These are phyloP conservation scores for Penicillium sp. DNA, from an alignment of 2,329 filamentous ascomycete species.

Conservation along the genomic window DNA sequence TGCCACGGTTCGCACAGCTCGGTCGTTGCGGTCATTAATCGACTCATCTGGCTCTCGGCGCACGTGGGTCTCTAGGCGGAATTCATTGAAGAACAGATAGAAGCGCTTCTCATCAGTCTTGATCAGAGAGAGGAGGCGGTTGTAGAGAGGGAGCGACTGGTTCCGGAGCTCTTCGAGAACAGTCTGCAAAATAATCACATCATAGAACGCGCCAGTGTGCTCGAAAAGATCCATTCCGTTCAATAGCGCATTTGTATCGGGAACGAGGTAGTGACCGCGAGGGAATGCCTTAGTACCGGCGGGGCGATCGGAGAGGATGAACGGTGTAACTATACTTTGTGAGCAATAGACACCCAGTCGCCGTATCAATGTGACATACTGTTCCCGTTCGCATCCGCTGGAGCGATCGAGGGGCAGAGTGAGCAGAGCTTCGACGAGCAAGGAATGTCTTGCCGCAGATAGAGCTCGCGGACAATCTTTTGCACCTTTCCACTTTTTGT, in stretches of 20 bases:
- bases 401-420: conserved; percentile 70
- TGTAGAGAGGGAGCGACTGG: conserved; percentile 89
- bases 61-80: conserved; percentile 87
- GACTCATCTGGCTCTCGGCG: conserved; percentile 72
- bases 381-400: conserved; percentile 74
- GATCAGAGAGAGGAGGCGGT: conserved; percentile 83
- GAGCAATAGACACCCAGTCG: conserved; percentile 18
- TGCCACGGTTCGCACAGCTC: conserved; percentile 80
- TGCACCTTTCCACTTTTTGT: conserved; percentile 96
- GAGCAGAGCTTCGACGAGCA: conserved; percentile 90
- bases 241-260: conserved; percentile 92
- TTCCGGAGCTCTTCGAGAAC: conserved; percentile 96
- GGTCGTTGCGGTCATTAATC: conserved; percentile 96
- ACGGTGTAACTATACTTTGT: conserved; percentile 64
- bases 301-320: conserved; percentile 85
- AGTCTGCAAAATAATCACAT: conserved; percentile 94
- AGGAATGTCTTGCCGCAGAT: conserved; percentile 92
- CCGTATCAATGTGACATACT: conserved; percentile 47
- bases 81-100: conserved; percentile 99
- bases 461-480: conserved; percentile 96
- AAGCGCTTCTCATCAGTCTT: conserved; percentile 97
- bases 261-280: conserved; percentile 88
- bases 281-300: conserved; percentile 79
- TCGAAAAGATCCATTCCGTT: conserved; percentile 98
- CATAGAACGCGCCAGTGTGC: conserved; percentile 85